Conservation (phyloP, 345 rosid species). For the Hibiscus tridactylites region DNA sequence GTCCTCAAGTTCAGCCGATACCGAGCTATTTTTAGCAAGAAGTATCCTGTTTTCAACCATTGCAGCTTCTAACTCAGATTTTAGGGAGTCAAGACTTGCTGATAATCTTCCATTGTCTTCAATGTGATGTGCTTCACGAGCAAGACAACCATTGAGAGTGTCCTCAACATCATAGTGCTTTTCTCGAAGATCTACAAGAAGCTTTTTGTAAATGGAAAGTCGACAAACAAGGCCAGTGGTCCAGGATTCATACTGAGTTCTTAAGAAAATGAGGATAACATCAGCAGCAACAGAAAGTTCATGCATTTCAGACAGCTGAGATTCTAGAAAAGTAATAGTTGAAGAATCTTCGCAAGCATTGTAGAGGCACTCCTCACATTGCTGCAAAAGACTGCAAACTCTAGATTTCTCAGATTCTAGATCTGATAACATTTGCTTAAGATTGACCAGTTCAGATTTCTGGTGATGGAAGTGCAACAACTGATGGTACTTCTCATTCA, state of each 20-base stretch:
- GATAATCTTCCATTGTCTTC: conserved; percentile 53
- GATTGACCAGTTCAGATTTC: conserved; percentile 47
- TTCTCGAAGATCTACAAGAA: conserved; percentile 37
- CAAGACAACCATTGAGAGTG: conserved; percentile 41
- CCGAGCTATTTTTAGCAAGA: conserved; percentile 24
- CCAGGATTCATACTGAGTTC: conserved; percentile 41
- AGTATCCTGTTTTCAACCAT: conserved; percentile 33
- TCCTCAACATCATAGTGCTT: conserved; percentile 47
- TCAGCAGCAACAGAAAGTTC: conserved; percentile 50
- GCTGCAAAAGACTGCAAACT: conserved; percentile 31
- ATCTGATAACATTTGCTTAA: conserved; percentile 44
- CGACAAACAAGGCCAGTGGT: conserved; percentile 38
- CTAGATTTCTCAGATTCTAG: conserved; percentile 57
- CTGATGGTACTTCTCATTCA: conserved; percentile 39
- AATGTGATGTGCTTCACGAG: conserved; percentile 32
- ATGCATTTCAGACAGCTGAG: conserved; percentile 54
- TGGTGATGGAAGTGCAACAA: conserved; percentile 41
- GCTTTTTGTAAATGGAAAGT: conserved; percentile 31
- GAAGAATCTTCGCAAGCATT: conserved; percentile 36
- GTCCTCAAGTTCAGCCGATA: conserved; percentile 37
- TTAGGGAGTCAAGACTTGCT: conserved; percentile 33
- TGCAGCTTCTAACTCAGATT: conserved; percentile 44
- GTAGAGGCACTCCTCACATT: conserved; percentile 42
- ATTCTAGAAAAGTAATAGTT: conserved; percentile 41
- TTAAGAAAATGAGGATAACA: conserved; percentile 36